Conservation (phyloP, 2,329 filamentous ascomycete genomes). For the Metarhizium guizhouense region DNA sequence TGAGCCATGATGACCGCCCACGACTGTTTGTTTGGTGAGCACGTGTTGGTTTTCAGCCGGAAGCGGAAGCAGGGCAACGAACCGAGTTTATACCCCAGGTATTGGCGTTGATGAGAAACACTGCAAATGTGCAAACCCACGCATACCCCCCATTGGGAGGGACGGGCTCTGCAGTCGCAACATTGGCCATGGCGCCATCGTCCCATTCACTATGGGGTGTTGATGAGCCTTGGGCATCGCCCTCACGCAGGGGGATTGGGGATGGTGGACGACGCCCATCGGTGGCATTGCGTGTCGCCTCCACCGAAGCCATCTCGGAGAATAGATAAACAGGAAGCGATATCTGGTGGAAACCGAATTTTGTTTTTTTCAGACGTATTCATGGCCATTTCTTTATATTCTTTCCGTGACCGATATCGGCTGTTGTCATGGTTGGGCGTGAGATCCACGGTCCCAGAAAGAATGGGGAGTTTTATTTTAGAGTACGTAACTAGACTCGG, state of each 20-base stretch:
- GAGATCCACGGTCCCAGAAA: neutral
- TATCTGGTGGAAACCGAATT: neutral
- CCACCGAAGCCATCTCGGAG: neutral
- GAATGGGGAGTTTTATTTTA: neutral
- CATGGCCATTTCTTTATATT: neutral
- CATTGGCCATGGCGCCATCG: neutral
- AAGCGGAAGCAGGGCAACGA: conserved; percentile 6
- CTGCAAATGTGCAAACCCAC: conserved; percentile 24
- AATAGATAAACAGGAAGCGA: no score
- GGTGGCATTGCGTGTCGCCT: neutral
- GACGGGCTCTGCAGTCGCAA: neutral
- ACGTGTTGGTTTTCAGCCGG: neutral
- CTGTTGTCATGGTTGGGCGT: neutral
- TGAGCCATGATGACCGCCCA: conserved; percentile 49
- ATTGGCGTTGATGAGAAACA: conserved; percentile 25
- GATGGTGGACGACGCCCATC: neutral
- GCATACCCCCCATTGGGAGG: conserved; percentile 43
- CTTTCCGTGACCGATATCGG: neutral
- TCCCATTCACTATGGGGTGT: neutral
- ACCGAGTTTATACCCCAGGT: conserved; percentile 32
- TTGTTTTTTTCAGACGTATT: neutral
- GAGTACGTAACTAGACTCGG: neutral
- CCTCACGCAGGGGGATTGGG: neutral
- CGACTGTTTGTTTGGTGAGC: conserved; percentile 17
- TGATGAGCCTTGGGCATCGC: neutral